Evolutionary conservation across 2,329 filamentous ascomycete species (phyloP), one percentile per base, ranked within the genome.

Genomic region (Aspergillus sp.): DNA sequence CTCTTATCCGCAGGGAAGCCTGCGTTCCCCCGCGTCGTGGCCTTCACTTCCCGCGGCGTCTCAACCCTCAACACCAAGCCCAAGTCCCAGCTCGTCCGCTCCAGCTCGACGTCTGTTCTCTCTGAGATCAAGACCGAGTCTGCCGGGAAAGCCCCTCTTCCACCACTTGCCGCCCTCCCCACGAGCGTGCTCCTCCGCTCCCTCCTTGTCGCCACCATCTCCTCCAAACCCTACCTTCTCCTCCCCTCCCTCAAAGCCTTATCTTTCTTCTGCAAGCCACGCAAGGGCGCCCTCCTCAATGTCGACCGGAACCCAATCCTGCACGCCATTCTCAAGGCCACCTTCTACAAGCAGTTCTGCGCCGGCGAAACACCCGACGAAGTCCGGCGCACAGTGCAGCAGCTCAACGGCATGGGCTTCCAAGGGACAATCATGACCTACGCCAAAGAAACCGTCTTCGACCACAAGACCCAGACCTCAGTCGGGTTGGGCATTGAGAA

Each of bases 301-400:
- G 87, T 91, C 3, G 91, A 96, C 70, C 80, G 78, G 43, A 96
- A 96, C 69, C 87, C 87, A 0, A 53, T 95, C 2, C 81, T 96
- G 12, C 82, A 86, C 49, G 83, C 79, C 55, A 73, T 92, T 41
- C 79, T 96, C 51, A 93, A 93, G 54, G 64, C 59, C 40, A 70
- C 67, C 0, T 68, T 96, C 70, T 96, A 96, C 72, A 86, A 87
- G 17, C 92, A 96, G 68, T 96, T 96, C 76, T 96, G 93, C 73
- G 91, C 90, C 0, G 93, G 93, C 39, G 90, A 93, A 77, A 89
- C 84, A 55, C 79, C 82, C 0, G 66, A 71, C 1, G 90, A 96
- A 74, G 87, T 93, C 3, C 78, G 80, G 49, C 74, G 25, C 23
- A 92, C 89, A 0, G 84, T 91, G 33, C 70, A 79, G 2, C 78